Evolutionary conservation across 2,329 filamentous ascomycete genomes (phyloP).

Genomic region (Cladosporium sp.): DNA sequence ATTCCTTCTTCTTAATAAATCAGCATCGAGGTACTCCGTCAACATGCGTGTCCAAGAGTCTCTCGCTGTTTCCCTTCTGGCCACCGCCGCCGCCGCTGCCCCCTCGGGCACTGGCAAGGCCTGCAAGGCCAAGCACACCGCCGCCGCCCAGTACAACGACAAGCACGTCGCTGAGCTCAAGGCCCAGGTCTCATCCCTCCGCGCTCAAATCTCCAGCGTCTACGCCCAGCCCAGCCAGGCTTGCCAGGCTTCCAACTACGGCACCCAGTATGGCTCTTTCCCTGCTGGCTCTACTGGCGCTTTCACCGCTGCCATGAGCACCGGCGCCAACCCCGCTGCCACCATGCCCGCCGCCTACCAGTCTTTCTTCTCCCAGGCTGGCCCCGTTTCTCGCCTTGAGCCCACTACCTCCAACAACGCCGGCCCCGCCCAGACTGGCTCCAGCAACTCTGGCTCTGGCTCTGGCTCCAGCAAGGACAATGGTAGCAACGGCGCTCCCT

Average conservation of each 20-base stretch:
- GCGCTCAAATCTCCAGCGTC: conserved; percentile 6
- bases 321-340: neutral
- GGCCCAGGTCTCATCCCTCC: conserved; percentile 11
- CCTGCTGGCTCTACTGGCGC: conserved; percentile 1
- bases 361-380: conserved; percentile 6
- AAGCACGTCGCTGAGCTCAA: conserved; percentile 5
- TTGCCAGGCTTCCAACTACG: neutral
- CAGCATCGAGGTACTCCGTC: neutral
- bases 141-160: neutral
- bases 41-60: conserved; percentile 9
- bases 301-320: conserved; percentile 9
- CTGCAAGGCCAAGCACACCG: conserved; percentile 1
- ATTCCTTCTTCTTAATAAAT: conserved; percentile 5
- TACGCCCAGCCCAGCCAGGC: conserved; percentile 4
- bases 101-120: conserved; percentile 1
- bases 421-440: neutral
- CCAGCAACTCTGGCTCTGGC: neutral
- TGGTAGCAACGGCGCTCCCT: neutral
- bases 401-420: neutral
- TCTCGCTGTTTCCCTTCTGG: conserved; percentile 9
- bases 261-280: neutral
- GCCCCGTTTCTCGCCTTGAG: conserved; percentile 3
- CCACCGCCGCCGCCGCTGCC: conserved; percentile 6
- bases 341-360: conserved; percentile 2
- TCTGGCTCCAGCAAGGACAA: neutral